Conservation (phyloP, 164 flowering plant species). For the Kalanchoe fedtschenkoi region DNA sequence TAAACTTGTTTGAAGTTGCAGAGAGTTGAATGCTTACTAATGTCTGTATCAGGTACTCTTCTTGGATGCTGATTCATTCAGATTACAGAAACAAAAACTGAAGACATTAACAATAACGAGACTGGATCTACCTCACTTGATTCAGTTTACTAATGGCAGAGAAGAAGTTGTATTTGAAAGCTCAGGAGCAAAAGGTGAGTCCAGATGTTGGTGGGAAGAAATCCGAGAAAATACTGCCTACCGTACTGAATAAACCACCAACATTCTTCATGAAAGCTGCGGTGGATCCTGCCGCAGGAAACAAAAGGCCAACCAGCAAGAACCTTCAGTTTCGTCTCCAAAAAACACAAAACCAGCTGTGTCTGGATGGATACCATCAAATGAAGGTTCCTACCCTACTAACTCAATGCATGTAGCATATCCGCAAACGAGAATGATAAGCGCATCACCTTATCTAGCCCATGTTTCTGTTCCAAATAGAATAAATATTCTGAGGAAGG, state of each 20-base stretch:
- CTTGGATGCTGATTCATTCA: conserved; percentile 50
- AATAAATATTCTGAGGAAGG: background rate
- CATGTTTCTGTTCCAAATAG: conserved; percentile 27
- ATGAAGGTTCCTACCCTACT: conserved; percentile 35
- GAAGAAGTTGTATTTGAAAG: conserved; percentile 18
- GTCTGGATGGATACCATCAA: conserved; percentile 65
- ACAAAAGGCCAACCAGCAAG: conserved; percentile 35
- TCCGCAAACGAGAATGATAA: conserved; percentile 66
- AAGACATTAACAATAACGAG: conserved; percentile 37
- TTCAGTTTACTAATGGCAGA: too few species aligned
- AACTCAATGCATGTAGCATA: conserved; percentile 47
- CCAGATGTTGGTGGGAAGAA: conserved; percentile 21
- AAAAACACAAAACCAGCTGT: conserved; percentile 34
- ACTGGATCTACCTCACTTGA: conserved; percentile 51
- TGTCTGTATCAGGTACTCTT: conserved; percentile 73
- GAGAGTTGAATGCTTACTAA: conserved; percentile 33
- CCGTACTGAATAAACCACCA: conserved; percentile 22
- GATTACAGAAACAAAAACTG: conserved; percentile 29
- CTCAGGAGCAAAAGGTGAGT: conserved; percentile 15
- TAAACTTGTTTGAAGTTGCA: conserved; percentile 20
- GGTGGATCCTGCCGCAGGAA: conserved; percentile 27
- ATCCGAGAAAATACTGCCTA: conserved; percentile 24
- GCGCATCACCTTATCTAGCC: conserved; percentile 56
- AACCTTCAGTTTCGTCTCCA: conserved; percentile 24
- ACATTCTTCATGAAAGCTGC: conserved; percentile 21